Percentiles rank a stretch among this genome's conserved stretches.
Conservation (phyloP, 148 eudicot genomes). For the Oxyria digyna region DNA sequence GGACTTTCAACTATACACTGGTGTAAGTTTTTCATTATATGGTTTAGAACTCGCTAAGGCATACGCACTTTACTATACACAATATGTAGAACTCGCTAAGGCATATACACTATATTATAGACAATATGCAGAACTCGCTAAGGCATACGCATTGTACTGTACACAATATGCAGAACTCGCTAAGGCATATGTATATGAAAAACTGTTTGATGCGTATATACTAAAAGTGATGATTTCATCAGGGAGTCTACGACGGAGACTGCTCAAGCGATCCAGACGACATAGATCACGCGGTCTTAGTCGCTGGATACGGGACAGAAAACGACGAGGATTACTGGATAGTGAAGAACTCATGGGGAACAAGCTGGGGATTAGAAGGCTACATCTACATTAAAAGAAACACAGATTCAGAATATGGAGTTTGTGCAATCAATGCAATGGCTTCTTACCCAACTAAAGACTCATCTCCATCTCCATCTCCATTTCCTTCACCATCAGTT, state of each 20-base stretch:
- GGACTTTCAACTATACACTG: constrained; percentile 54
- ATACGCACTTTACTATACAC: too few species aligned
- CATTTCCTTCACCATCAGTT: constrained; percentile 21
- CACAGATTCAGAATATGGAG: constrained; percentile 25
- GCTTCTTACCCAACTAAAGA: constrained; percentile 55
- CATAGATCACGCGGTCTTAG: constrained; percentile 46
- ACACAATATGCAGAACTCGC: too few species aligned
- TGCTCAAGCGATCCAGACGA: constrained; percentile 53
- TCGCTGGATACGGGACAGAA: constrained; percentile 49
- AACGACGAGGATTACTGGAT: constrained; percentile 56
- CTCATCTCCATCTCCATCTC: constrained; percentile 23
- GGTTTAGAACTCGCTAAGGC: too few species aligned
- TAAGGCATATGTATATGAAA: too few species aligned
- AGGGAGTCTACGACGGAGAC: constrained; percentile 60
- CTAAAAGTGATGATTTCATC: not conserved
- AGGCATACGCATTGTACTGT: too few species aligned
- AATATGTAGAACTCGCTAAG: too few species aligned
- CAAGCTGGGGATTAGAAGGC: constrained; percentile 54
- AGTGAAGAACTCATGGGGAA: constrained; percentile 70
- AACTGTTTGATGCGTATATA: too few species aligned
- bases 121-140: too few species aligned
- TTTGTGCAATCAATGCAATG: constrained; percentile 57
- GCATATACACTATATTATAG: too few species aligned
- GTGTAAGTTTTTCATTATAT: constrained; percentile 21
- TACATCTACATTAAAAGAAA: constrained; percentile 39